Conservation (phyloP, 2,329 filamentous ascomycete species). For the Ramularia endophylla region DNA sequence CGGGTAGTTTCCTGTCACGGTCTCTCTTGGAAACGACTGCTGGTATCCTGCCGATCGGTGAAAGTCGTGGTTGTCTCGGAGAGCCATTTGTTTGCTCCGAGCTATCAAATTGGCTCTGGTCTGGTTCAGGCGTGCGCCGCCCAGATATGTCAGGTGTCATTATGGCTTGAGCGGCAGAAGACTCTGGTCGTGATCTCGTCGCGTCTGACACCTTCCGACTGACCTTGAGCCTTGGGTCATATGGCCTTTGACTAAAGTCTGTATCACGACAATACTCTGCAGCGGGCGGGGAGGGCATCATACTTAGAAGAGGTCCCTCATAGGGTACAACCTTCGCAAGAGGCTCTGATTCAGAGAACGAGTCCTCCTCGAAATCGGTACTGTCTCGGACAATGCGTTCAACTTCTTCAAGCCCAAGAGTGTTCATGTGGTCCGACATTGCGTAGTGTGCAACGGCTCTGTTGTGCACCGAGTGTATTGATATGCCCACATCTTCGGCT, state of each 20-base stretch:
- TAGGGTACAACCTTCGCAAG: conserved; percentile 20
- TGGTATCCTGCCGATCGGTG: conserved; percentile 80
- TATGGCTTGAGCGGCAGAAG: not conserved
- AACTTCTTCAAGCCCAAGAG: conserved; percentile 40
- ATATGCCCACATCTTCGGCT: conserved; percentile 7
- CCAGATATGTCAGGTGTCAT: conserved; percentile 7
- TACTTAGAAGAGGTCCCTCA: conserved; percentile 19
- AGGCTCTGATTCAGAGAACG: conserved; percentile 10
- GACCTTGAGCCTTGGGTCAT: conserved; percentile 17
- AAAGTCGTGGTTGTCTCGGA: conserved; percentile 45
- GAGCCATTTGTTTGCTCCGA: conserved; percentile 32
- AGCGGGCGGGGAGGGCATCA: conserved; percentile 24
- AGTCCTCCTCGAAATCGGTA: conserved; percentile 16
- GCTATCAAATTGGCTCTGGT: conserved; percentile 20
- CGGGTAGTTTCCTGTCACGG: conserved; percentile 59
- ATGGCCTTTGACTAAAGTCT: conserved; percentile 8
- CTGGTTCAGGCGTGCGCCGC: conserved; percentile 8
- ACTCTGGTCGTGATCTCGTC: not conserved
- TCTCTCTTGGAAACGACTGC: conserved; percentile 64
- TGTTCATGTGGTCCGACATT: conserved; percentile 45
- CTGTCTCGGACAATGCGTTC: conserved; percentile 41
- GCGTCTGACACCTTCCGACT: conserved; percentile 15
- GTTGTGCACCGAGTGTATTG: conserved; percentile 2
- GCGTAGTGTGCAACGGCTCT: conserved; percentile 49
- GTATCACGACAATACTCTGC: conserved; percentile 5